Base-by-base conservation (phyloP, 2,329 filamentous ascomycete genomes). In the Parafenestella ontariensis region DNA sequence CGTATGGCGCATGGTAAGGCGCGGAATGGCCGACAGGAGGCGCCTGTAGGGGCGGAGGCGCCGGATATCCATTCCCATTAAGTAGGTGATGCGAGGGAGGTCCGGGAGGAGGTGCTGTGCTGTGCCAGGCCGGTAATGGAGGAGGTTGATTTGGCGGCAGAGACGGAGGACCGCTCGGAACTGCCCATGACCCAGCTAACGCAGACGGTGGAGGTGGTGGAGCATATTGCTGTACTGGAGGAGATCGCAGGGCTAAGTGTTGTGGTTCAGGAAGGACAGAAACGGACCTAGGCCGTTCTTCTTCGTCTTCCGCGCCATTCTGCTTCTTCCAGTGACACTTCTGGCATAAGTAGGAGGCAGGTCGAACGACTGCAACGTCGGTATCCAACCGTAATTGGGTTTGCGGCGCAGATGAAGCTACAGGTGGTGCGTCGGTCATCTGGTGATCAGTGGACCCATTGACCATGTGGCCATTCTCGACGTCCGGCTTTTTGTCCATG, bases 291-390 rank as follows among this genome's bases (percentile, higher is more conserved):
- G 71, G 64, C 44, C 68, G 65, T 47, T 71, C 68, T 33, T 66
- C 65, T 41, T 68, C 64, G 8, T 69, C 65, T 45, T 72, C 65
- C 2, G 66, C 62, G 9, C 65, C 72, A 45, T 78, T 69, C 54
- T 77, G 71, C 58, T 75, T 77, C 65, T 77, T 78, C 71, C 79
- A 76, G 59, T 81, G 78, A 56, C 80, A 82, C 54, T 80, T 81
- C 61, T 81, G 78, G 55, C 80, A 82, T n/a, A 80, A 58, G 46
- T 76, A 80, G 5, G 62, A 52, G 13, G 49, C 34, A 34, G 63
- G 39, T 7, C 44, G 51, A 29, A 48, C 37, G 31, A 49, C 52
- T 8, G 59, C 53, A 21, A 66, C 40, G 42, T 69, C 64, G 3
- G 65, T 72, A 29, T 73, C 63, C 15, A 70, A 47, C 20, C 60